Evolutionary conservation across 2,329 filamentous ascomycete species (phyloP).

Genomic region (Clarireedia monteithiana): DNA sequence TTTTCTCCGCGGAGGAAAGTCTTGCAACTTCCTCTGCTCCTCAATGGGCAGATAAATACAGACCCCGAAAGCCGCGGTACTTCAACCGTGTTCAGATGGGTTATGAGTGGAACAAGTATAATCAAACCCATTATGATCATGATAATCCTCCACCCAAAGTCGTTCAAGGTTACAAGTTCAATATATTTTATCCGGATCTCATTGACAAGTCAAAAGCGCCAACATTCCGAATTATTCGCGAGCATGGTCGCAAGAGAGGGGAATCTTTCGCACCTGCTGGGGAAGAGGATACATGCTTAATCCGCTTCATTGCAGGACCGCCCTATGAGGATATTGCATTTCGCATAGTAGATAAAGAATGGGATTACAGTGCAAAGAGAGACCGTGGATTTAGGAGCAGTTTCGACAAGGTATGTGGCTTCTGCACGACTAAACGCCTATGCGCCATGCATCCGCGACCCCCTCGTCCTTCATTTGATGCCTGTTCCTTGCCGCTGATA

Average conservation of each 20-base stretch:
- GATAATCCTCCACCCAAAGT: slow-evolving; percentile 97
- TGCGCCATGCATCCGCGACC: neutral
- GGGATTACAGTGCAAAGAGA: slow-evolving; percentile 95
- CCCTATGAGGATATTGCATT: slow-evolving; percentile 98
- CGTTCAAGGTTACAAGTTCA: slow-evolving; percentile 98
- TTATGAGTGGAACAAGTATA: slow-evolving; percentile 99
- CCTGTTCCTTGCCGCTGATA: slow-evolving; percentile 26
- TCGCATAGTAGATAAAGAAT: slow-evolving; percentile 94
- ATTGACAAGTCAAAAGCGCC: slow-evolving; percentile 92
- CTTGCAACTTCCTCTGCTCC: slow-evolving; percentile 58
- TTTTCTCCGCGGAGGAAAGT: slow-evolving; percentile 84
- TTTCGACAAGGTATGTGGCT: slow-evolving; percentile 79
- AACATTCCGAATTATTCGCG: slow-evolving; percentile 91
- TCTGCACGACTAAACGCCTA: neutral
- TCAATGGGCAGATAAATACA: slow-evolving; percentile 76
- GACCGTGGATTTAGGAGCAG: slow-evolving; percentile 93
- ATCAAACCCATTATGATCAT: slow-evolving; percentile 98
- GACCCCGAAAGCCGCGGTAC: slow-evolving; percentile 86
- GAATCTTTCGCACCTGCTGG: slow-evolving; percentile 91
- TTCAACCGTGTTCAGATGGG: slow-evolving; percentile 99
- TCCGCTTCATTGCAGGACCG: slow-evolving; percentile 88
- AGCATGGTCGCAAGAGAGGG: slow-evolving; percentile 80
- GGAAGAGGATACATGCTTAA: slow-evolving; percentile 94
- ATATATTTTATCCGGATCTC: slow-evolving; percentile 97
- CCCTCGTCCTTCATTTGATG: neutral